Evolutionary conservation across 1,139 yeast genomes (phyloP).

Genomic region (Zygosaccharomyces pseudobailii): DNA sequence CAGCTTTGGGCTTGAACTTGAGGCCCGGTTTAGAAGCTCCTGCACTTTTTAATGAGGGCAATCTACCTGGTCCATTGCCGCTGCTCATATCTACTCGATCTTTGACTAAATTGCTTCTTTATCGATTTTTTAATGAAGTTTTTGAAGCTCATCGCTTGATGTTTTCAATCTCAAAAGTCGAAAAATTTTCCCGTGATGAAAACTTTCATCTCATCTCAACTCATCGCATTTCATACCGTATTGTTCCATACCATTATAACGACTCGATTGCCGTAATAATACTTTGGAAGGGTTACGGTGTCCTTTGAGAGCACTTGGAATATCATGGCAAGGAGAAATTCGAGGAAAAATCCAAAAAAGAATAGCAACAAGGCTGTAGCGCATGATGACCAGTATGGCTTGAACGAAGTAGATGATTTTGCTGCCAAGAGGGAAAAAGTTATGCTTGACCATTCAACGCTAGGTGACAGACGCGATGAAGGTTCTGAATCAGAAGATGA

Average conservation of each 20-base stretch:
- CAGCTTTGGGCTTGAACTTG: constrained; percentile 78
- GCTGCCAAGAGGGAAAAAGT: constrained; percentile 61
- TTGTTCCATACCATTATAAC: neutral
- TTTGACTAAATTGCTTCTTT: neutral
- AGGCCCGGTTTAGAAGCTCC: constrained; percentile 42
- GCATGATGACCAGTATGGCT: constrained; percentile 31
- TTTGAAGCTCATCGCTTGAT: constrained; percentile 15
- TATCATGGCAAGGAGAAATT: constrained; percentile 11
- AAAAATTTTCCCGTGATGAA: constrained; percentile 12
- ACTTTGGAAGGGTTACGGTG: neutral
- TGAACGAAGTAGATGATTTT: constrained; percentile 70
- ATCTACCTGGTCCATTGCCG: constrained; percentile 27
- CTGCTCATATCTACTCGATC: constrained; percentile 15
- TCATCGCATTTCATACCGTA: constrained; percentile 6
- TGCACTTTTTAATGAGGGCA: constrained; percentile 33
- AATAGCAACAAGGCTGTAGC: constrained; percentile 1
- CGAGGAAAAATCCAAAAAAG: constrained; percentile 3
- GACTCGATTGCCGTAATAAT: neutral
- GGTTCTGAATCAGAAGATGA: constrained; percentile 26
- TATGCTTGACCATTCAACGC: constrained; percentile 54
- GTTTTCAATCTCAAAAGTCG: neutral
- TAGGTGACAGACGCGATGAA: constrained; percentile 32
- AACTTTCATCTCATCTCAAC: constrained; percentile 13
- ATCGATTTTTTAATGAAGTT: neutral
- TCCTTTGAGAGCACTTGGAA: neutral